Percentiles rank a stretch among this genome's conserved stretches.
Evolutionary conservation across 2,329 filamentous ascomycete species (phyloP).

Genomic region (Aspergillus pseudoglaucus): DNA sequence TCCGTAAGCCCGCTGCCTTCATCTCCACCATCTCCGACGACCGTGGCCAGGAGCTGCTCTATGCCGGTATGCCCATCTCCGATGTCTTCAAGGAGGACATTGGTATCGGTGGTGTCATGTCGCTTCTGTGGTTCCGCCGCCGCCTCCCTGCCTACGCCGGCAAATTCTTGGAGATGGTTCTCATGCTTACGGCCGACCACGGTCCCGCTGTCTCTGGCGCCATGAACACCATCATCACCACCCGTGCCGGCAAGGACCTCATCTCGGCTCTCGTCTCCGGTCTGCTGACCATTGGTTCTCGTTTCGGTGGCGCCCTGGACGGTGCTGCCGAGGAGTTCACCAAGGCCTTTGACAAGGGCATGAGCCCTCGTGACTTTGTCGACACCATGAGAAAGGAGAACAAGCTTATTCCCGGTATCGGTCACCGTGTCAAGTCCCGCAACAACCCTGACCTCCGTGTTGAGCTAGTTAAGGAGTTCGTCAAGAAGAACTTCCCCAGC

Average conservation of each 20-base stretch:
- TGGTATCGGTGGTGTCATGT: slow-evolving; percentile 99
- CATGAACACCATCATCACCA: slow-evolving; percentile 99
- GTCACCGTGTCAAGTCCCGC: slow-evolving; percentile 98
- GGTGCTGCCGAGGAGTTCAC: slow-evolving; percentile 98
- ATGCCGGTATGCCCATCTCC: slow-evolving; percentile 99
- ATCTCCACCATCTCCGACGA: slow-evolving; percentile 99
- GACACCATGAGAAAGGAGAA: slow-evolving; percentile 99
- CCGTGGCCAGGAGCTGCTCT: slow-evolving; percentile 97
- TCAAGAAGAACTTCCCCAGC: slow-evolving; percentile 92
- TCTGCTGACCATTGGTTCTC: slow-evolving; percentile 95
- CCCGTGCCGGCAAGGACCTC: slow-evolving; percentile 96
- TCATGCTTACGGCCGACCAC: slow-evolving; percentile 99
- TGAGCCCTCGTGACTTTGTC: slow-evolving; percentile 97
- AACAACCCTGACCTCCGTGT: slow-evolving; percentile 99
- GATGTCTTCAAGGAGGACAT: slow-evolving; percentile 99
- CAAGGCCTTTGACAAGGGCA: slow-evolving; percentile 94
- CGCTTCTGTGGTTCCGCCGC: slow-evolving; percentile 97
- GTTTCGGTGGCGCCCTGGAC: slow-evolving; percentile 97
- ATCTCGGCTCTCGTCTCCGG: slow-evolving; percentile 92
- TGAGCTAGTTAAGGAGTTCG: slow-evolving; percentile 98
- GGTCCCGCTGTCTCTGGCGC: slow-evolving; percentile 97
- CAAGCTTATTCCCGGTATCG: slow-evolving; percentile 99
- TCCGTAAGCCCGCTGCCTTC: slow-evolving; percentile 99
- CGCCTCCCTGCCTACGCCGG: slow-evolving; percentile 91
- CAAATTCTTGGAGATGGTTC: slow-evolving; percentile 99